A percentile compares a stretch with the other conserved stretches of the same genome.
phyloP scores from a whole-genome alignment of 2,329 filamentous ascomycete genomes.

The Tolypocladium guangdongense region DNA sequence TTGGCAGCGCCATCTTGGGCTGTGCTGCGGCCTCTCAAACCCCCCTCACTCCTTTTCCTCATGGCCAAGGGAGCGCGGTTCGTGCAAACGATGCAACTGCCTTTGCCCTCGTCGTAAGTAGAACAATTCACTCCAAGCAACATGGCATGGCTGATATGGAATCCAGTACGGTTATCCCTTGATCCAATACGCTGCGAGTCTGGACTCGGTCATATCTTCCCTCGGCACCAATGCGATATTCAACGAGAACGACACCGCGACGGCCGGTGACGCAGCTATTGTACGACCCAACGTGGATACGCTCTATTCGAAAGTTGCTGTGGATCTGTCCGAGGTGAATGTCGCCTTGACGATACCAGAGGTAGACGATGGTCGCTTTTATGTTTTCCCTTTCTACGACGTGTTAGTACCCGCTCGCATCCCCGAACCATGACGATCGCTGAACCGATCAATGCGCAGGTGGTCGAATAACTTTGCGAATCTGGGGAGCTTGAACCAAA shows the following conservation, averaged over 20 bases:
- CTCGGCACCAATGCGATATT: background rate
- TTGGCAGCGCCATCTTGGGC: too few relatives aligned
- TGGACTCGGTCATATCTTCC: background rate
- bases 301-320: constrained; percentile 1
- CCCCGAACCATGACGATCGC: too few relatives aligned
- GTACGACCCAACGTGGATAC: constrained; percentile 2
- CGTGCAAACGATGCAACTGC: background rate
- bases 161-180: constrained; percentile 3
- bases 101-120: background rate
- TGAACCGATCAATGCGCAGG: too few relatives aligned
- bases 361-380: constrained; percentile 6
- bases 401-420: constrained; percentile 11
- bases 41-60: too few relatives aligned
- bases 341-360: constrained; percentile 13
- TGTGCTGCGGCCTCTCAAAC: too few relatives aligned
- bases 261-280: background rate
- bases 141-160: too few relatives aligned
- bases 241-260: background rate
- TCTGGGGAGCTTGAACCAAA: constrained; percentile 8
- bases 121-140: too few relatives aligned
- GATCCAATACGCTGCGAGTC: background rate
- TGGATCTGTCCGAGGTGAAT: constrained; percentile 15
- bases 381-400: constrained; percentile 16
- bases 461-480: constrained; percentile 18
- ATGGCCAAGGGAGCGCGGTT: too few relatives aligned